A percentile compares a stretch with the other conserved stretches of the same genome.
Conservation (phyloP, 1,139 yeast genomes). For the Suhomyces anneliseae region DNA sequence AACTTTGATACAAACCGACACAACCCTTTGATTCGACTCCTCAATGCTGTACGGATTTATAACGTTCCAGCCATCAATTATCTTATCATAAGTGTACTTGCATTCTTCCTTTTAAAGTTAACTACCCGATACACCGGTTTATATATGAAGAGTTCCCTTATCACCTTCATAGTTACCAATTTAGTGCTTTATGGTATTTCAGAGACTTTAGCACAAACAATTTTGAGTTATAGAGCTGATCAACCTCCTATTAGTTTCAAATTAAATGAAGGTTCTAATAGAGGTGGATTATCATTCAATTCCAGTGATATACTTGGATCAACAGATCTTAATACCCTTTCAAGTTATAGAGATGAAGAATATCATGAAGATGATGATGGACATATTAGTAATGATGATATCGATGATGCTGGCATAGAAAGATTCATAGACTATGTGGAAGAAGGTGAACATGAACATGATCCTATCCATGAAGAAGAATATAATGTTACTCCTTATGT, state of each 20-base stretch:
- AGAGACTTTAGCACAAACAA: constrained; percentile 83
- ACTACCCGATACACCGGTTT: constrained; percentile 61
- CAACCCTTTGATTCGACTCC: constrained; percentile 22
- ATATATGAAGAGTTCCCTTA: constrained; percentile 63
- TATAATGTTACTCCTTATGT: constrained; percentile 10
- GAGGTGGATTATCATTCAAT: constrained; percentile 13
- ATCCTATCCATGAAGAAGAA: constrained; percentile 14
- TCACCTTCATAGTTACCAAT: constrained; percentile 83
- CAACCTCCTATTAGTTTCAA: constrained; percentile 26
- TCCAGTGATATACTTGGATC: constrained; percentile 14
- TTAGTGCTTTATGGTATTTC: constrained; percentile 82
- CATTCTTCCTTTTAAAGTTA: constrained; percentile 49
- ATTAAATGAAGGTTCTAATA: constrained; percentile 16
- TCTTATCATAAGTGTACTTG: constrained; percentile 49
- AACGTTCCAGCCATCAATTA: constrained; percentile 57
- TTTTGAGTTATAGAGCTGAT: constrained; percentile 37
- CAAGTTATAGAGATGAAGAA: constrained; percentile 7
- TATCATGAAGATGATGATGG: constrained; percentile 23
- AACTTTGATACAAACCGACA: background rate
- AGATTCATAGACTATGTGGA: constrained; percentile 41
- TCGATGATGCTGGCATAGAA: constrained; percentile 33
- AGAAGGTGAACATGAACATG: constrained; percentile 14
- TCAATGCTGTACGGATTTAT: constrained; percentile 37
- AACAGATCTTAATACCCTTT: constrained; percentile 20
- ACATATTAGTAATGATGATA: constrained; percentile 11